Evolutionary conservation across 75 land plant species (phyloP).

Genomic region (Sequoiadendron giganteum): DNA sequence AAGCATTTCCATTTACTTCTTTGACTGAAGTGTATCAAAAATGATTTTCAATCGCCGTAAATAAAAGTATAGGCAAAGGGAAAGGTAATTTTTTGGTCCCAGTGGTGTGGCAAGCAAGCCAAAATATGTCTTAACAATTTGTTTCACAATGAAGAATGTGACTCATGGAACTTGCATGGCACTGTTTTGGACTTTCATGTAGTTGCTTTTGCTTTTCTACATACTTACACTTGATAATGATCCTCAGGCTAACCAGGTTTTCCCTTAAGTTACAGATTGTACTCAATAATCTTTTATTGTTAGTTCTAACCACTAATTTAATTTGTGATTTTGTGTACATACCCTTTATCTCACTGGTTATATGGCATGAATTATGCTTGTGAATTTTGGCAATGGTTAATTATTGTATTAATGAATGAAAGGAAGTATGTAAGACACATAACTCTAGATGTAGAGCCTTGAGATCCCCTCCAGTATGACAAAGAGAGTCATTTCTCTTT

Average conservation of each 20-base stretch:
- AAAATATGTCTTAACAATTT: too few species aligned
- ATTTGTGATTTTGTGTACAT: neutral
- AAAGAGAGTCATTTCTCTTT: neutral
- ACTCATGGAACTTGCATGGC: neutral
- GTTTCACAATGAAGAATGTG: neutral
- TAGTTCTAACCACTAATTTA: neutral
- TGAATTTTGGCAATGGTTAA: neutral
- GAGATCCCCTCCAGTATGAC: neutral
- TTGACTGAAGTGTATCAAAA: neutral
- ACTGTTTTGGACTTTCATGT: neutral
- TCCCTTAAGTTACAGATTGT: neutral
- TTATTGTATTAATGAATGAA: neutral
- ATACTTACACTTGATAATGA: neutral
- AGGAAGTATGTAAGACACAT: neutral
- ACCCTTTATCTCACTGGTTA: neutral
- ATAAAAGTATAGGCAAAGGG: neutral
- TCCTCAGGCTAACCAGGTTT: neutral
- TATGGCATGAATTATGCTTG: neutral
- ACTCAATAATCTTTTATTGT: neutral
- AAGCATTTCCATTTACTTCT: neutral
- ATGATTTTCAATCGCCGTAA: neutral
- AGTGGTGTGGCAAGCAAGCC: neutral
- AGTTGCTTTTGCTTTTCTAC: neutral
- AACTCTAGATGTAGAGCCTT: neutral
- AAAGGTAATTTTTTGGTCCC: neutral